A percentile compares a stretch with the other conserved stretches of the same genome.
Conservation (phyloP, 1,139 yeast species). For the Blastobotrys capitulatus region DNA sequence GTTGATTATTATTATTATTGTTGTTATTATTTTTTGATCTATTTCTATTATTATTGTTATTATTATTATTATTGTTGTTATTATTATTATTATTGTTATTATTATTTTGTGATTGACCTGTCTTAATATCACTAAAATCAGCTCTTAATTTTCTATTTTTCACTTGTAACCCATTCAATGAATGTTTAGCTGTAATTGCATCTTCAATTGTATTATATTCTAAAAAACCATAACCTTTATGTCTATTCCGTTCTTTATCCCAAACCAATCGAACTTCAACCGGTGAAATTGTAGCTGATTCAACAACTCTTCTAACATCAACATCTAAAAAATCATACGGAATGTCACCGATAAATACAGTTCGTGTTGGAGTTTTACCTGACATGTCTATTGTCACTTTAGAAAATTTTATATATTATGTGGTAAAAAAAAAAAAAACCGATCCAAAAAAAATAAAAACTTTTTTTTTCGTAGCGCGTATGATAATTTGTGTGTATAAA, state of each 20-base stretch:
- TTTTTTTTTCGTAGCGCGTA: no score
- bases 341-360: slow-evolving; percentile 57
- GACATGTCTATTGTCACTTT: neutral
- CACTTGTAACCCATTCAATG: slow-evolving; percentile 68
- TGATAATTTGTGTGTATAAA: no score
- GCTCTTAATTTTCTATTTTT: slow-evolving; percentile 71
- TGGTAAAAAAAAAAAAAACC: no score
- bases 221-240: slow-evolving; percentile 85
- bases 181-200: slow-evolving; percentile 84
- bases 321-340: slow-evolving; percentile 81
- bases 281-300: slow-evolving; percentile 69
- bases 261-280: slow-evolving; percentile 66
- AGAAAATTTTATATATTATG: no score
- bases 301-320: slow-evolving; percentile 69
- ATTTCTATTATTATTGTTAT: neutral
- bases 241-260: slow-evolving; percentile 81
- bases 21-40: neutral
- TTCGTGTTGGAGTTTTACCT: slow-evolving; percentile 34
- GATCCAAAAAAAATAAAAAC: no score
- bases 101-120: slow-evolving; percentile 48
- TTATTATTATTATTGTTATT: slow-evolving; percentile 6
- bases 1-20: neutral
- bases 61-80: slow-evolving; percentile 12
- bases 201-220: slow-evolving; percentile 68
- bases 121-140: slow-evolving; percentile 48